phyloP scores from a whole-genome alignment of 1,284 basidiomycete species.

The Sporisorium reilianum region DNA sequence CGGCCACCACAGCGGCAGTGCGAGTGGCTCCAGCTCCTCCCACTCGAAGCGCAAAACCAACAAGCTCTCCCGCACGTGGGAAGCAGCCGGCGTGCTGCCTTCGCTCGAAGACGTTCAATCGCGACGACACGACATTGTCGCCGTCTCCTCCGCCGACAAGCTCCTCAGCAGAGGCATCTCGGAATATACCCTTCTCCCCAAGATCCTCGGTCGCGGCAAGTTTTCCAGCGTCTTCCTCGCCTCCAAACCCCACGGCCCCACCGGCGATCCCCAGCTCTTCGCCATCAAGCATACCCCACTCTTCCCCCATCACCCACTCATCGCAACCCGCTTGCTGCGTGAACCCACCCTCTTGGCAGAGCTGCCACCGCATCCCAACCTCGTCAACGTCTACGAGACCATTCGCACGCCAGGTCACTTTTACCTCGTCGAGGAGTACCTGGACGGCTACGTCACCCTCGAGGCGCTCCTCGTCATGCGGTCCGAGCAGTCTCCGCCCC shows the following conservation, averaged over 20 bases:
- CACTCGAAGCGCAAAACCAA: slow-evolving; percentile 13
- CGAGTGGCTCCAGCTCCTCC: slow-evolving; percentile 23
- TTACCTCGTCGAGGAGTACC: slow-evolving; percentile 74
- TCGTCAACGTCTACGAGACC: slow-evolving; percentile 73
- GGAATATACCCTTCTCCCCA: slow-evolving; percentile 68
- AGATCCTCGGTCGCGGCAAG: slow-evolving; percentile 66
- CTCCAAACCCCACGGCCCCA: slow-evolving; percentile 52
- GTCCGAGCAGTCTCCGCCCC: slow-evolving; percentile 37
- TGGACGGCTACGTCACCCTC: slow-evolving; percentile 71
- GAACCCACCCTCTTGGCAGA: slow-evolving; percentile 74
- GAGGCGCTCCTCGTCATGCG: slow-evolving; percentile 61
- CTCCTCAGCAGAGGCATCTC: slow-evolving; percentile 65
- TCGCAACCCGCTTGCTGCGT: slow-evolving; percentile 73
- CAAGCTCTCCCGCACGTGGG: slow-evolving; percentile 26
- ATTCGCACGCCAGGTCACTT: slow-evolving; percentile 74
- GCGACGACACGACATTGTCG: slow-evolving; percentile 29
- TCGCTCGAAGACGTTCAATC: slow-evolving; percentile 38
- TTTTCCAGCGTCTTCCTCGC: slow-evolving; percentile 69
- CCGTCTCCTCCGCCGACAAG: slow-evolving; percentile 62
- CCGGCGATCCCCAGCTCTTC: slow-evolving; percentile 65
- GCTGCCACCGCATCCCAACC: slow-evolving; percentile 73
- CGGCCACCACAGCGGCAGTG: slow-evolving; percentile 15
- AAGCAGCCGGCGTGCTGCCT: slow-evolving; percentile 35
- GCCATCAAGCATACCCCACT: slow-evolving; percentile 75
- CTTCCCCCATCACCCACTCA: slow-evolving; percentile 74